A percentile compares a stretch with the other conserved stretches of the same genome.
phyloP scores from a whole-genome alignment of 768 basidiomycete species.

The Pleurotus sapidus region DNA sequence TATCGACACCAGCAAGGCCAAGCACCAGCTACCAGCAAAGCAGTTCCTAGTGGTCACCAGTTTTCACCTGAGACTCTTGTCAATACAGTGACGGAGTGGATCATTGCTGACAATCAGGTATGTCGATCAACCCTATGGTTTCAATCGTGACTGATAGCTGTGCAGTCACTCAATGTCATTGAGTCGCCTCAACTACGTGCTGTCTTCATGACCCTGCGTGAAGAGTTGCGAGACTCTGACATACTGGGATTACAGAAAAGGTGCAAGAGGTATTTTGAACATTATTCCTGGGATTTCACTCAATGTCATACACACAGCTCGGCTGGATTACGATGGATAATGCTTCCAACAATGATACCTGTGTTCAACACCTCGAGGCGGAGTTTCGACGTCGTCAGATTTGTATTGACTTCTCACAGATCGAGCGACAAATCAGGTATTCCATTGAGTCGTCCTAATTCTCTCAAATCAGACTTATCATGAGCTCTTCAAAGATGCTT shows the following conservation, averaged over 20 bases:
- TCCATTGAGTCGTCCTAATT: too few relatives aligned
- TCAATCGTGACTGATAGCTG: neutral
- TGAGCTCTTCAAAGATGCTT: constrained; percentile 22
- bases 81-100: constrained; percentile 1
- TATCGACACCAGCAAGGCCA: neutral
- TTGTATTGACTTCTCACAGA: constrained; percentile 19
- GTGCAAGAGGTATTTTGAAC: neutral
- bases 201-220: constrained; percentile 19
- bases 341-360: constrained; percentile 29
- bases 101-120: neutral
- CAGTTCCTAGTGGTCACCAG: neutral
- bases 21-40: neutral
- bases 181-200: constrained; percentile 16
- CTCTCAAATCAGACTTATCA: neutral
- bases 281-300: too few relatives aligned
- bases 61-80: neutral
- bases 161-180: constrained; percentile 10
- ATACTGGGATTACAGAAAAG: too few relatives aligned
- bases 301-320: too few relatives aligned
- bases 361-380: constrained; percentile 18
- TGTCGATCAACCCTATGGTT: neutral
- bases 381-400: constrained; percentile 11
- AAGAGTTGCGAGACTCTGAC: constrained; percentile 25
- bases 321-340: constrained; percentile 35
- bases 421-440: constrained; percentile 23